Percentiles rank a stretch among this genome's conserved stretches.
phyloP scores from a whole-genome alignment of 441 rosid genomes.

The Croton setiger region DNA sequence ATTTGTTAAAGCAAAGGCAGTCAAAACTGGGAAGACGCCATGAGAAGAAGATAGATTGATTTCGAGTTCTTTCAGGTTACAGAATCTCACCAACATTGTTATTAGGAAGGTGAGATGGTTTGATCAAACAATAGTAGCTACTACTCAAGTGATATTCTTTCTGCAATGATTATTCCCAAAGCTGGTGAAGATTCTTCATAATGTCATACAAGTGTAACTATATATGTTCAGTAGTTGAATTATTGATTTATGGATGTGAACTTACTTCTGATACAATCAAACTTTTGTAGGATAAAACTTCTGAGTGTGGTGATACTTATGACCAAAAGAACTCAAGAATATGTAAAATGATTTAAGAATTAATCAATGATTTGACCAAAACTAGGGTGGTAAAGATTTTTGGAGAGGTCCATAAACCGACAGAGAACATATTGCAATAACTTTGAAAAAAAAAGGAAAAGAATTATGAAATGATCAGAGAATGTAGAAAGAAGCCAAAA shows the following conservation, averaged over 20 bases:
- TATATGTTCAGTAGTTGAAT: background rate
- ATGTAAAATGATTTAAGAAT: too few relatives aligned
- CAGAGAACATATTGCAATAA: background rate
- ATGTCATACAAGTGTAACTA: background rate
- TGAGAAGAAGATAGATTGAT: constrained; percentile 35
- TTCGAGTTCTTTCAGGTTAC: background rate
- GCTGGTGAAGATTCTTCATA: background rate
- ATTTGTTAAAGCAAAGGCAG: constrained; percentile 64
- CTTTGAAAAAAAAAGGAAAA: background rate
- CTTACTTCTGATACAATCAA: too few relatives aligned
- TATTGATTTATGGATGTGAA: too few relatives aligned
- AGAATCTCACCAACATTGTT: background rate
- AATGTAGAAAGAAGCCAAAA: constrained; percentile 13
- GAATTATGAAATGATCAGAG: constrained; percentile 11
- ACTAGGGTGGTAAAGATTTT: too few relatives aligned
- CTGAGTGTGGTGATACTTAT: too few relatives aligned
- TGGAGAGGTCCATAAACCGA: too few relatives aligned
- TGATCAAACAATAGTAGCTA: constrained; percentile 1
- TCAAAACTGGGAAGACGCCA: constrained; percentile 50
- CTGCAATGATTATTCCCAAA: background rate
- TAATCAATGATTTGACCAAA: too few relatives aligned
- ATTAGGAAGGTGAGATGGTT: background rate
- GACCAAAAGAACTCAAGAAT: too few relatives aligned
- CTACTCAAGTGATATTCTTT: background rate
- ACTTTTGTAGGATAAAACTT: too few relatives aligned